Percentiles rank a stretch among this genome's conserved stretches.
These are phyloP conservation scores for Chaetomium cochliodes DNA, from an alignment of 495 filamentous ascomycete species.

Conservation along the genomic window DNA sequence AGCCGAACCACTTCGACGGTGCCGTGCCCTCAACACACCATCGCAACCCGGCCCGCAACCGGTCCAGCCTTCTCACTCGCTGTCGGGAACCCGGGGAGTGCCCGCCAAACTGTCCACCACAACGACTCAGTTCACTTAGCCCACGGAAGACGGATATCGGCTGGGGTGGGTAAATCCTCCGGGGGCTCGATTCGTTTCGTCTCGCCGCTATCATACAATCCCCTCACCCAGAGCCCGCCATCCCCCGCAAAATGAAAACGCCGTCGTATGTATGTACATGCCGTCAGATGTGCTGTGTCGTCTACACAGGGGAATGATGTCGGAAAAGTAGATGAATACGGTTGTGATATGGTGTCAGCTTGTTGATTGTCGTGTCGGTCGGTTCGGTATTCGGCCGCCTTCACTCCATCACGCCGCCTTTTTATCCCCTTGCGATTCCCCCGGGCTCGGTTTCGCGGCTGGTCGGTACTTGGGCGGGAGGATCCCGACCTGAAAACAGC, in stretches of 20 bases:
- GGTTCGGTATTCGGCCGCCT: neutral
- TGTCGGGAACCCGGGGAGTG: too few relatives aligned
- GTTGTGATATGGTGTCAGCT: neutral
- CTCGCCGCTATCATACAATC: constrained; percentile 10
- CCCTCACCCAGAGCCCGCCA: neutral
- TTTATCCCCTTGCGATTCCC: neutral
- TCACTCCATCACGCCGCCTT: neutral
- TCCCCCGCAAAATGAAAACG: constrained; percentile 1
- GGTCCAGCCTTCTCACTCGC: too few relatives aligned
- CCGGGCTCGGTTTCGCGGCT: neutral
- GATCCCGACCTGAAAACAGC: constrained; percentile 44
- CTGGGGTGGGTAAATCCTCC: neutral
- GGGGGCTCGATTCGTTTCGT: neutral
- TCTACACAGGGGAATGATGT: neutral
- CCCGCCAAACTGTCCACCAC: too few relatives aligned
- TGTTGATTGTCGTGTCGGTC: too few relatives aligned
- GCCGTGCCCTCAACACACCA: too few relatives aligned
- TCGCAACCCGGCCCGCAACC: too few relatives aligned
- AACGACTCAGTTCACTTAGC: too few relatives aligned
- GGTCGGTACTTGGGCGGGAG: constrained; percentile 46
- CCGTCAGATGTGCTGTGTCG: neutral
- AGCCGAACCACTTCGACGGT: too few relatives aligned
- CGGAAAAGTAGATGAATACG: constrained; percentile 4
- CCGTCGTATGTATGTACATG: constrained; percentile 14
- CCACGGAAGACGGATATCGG: too few relatives aligned